Conservation (phyloP, 768 basidiomycete genomes). For the Russula sp. region DNA sequence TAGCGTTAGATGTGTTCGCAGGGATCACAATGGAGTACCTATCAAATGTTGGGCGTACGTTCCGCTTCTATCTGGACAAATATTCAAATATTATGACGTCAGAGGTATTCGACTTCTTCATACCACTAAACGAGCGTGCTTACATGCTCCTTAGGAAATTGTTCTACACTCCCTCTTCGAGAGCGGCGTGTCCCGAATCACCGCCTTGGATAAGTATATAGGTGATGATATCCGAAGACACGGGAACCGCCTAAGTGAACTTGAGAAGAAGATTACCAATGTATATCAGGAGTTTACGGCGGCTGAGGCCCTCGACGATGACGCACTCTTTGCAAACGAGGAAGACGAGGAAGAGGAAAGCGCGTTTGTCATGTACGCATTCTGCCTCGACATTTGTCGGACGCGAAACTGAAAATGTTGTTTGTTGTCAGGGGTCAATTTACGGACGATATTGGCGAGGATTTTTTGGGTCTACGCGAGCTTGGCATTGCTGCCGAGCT, state of each 20-base stretch:
- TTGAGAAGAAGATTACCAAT: conserved; percentile 82
- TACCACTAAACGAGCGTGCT: background rate
- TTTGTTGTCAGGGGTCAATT: conserved; percentile 65
- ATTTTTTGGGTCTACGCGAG: conserved; percentile 87
- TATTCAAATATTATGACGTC: conserved; percentile 75
- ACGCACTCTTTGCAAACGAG: conserved; percentile 52
- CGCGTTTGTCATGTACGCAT: conserved; percentile 59
- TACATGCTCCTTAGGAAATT: conserved; percentile 67
- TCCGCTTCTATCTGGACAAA: conserved; percentile 79
- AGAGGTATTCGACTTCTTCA: conserved; percentile 52
- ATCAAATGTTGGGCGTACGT: conserved; percentile 80
- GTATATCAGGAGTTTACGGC: conserved; percentile 70
- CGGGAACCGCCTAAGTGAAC: conserved; percentile 67
- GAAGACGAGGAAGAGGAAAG: conserved; percentile 64
- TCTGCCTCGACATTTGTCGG: background rate
- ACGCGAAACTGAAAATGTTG: conserved; percentile 13
- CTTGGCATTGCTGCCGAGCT: conserved; percentile 86
- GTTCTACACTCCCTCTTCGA: conserved; percentile 89
- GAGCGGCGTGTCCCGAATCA: conserved; percentile 73
- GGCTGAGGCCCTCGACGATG: conserved; percentile 55
- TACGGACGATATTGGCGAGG: conserved; percentile 83
- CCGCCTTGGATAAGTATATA: conserved; percentile 83
- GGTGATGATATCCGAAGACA: conserved; percentile 85
- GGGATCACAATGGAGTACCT: conserved; percentile 79
- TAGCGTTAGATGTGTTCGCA: conserved; percentile 72